Evolutionary conservation across 176 grass and related monocot species (phyloP).

Genomic region (Carex kokanica): DNA sequence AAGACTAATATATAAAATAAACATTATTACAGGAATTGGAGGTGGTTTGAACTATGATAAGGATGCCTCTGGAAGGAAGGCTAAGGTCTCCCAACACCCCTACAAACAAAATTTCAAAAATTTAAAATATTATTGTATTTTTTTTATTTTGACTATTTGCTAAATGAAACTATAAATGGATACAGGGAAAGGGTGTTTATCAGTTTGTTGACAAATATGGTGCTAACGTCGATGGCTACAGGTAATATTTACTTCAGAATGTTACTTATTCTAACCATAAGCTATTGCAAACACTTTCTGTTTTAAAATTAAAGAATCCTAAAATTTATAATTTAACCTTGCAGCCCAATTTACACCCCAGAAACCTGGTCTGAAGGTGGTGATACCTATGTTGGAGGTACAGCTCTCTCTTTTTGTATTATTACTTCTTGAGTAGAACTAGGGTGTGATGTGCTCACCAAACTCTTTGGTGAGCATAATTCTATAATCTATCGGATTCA

Average conservation of each 20-base stretch:
- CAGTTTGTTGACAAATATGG: conserved; percentile 80
- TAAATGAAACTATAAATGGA: conserved; percentile 10
- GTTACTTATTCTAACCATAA: not conserved
- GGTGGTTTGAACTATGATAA: conserved; percentile 40
- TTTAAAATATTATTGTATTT: not conserved
- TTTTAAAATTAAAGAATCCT: not conserved
- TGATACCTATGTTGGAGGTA: conserved; percentile 82
- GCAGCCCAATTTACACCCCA: conserved; percentile 71
- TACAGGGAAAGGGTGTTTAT: conserved; percentile 76
- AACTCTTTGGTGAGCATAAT: too few relatives aligned
- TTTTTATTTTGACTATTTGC: conserved; percentile 5
- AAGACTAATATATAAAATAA: not conserved
- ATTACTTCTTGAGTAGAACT: too few relatives aligned
- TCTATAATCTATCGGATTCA: too few relatives aligned
- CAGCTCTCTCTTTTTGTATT: not conserved
- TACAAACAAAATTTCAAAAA: conserved; percentile 11
- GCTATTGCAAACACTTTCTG: not conserved
- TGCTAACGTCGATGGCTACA: conserved; percentile 83
- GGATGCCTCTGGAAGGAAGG: conserved; percentile 62
- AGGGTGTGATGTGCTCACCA: too few relatives aligned
- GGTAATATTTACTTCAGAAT: conserved; percentile 28
- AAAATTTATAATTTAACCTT: conserved; percentile 16
- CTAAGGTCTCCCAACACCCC: conserved; percentile 27
- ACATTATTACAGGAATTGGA: conserved; percentile 34
- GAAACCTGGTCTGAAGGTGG: conserved; percentile 70